phyloP scores from a whole-genome alignment of 768 basidiomycete genomes.

The Mrakia blollopis region DNA sequence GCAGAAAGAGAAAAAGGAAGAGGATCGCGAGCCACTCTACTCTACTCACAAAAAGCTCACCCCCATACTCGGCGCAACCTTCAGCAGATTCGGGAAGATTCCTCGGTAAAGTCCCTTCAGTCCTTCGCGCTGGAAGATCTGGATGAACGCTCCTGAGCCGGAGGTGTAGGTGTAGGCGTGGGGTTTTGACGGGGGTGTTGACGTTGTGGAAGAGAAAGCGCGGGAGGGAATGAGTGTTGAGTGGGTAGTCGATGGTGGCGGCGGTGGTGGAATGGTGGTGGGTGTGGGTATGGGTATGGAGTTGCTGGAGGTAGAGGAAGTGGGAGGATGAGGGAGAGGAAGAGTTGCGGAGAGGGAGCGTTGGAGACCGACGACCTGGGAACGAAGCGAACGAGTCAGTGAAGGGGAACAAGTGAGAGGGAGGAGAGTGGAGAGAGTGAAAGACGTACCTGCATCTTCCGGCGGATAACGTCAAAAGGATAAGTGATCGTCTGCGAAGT shows the following conservation, averaged over 20 bases:
- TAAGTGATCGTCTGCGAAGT: slow-evolving; percentile 93
- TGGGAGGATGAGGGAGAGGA: background rate
- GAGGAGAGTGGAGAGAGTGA: background rate
- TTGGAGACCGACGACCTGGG: slow-evolving; percentile 25
- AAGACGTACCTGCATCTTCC: slow-evolving; percentile 80
- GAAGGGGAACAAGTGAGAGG: background rate
- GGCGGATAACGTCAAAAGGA: slow-evolving; percentile 86
- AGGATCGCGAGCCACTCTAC: too few species aligned
- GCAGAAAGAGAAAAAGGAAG: too few species aligned
- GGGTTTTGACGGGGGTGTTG: background rate
- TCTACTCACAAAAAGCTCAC: slow-evolving; percentile 27
- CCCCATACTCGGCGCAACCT: slow-evolving; percentile 28
- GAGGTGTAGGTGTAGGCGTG: slow-evolving; percentile 26
- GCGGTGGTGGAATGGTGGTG: background rate
- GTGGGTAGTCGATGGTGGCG: background rate
- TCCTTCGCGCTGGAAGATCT: slow-evolving; percentile 31
- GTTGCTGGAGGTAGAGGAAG: background rate
- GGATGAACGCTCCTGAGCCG: slow-evolving; percentile 28
- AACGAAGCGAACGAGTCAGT: background rate
- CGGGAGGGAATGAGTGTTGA: background rate
- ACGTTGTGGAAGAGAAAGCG: background rate
- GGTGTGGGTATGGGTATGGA: background rate
- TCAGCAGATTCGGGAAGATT: slow-evolving; percentile 31
- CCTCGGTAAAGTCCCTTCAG: slow-evolving; percentile 27
- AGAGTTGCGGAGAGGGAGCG: background rate